Percentiles rank a stretch among this genome's conserved stretches.
phyloP scores from a whole-genome alignment of 176 grass and related monocot species.

The Paspalum vaginatum region DNA sequence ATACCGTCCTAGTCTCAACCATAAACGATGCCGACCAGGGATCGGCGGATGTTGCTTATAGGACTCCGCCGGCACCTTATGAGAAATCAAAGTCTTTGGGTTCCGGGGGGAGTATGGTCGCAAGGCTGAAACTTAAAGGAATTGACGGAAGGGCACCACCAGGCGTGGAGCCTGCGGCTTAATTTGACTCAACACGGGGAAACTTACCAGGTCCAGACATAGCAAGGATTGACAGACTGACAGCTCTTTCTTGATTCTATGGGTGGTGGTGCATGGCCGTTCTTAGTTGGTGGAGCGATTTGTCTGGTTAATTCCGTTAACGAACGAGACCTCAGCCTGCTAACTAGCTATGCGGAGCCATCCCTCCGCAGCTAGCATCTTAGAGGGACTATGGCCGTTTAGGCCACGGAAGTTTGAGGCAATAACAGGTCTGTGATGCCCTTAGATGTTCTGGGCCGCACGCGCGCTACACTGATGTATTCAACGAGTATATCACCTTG shows the following conservation, averaged over 20 bases:
- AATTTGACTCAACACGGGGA: constrained; percentile 50
- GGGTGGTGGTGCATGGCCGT: constrained; percentile 41
- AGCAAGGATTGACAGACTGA: constrained; percentile 59
- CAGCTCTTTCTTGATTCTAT: constrained; percentile 61
- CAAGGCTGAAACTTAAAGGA: constrained; percentile 71
- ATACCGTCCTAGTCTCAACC: constrained; percentile 71
- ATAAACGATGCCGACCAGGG: constrained; percentile 64
- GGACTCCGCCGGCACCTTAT: constrained; percentile 69
- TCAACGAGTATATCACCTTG: too few species aligned
- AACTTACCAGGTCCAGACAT: constrained; percentile 61
- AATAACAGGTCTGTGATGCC: constrained; percentile 79
- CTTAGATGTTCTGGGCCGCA: constrained; percentile 64
- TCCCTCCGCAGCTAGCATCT: constrained; percentile 67
- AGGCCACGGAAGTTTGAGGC: constrained; percentile 77
- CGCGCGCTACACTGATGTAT: too few species aligned
- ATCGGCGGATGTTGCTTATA: constrained; percentile 72
- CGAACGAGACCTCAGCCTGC: constrained; percentile 60
- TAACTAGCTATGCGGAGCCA: constrained; percentile 56
- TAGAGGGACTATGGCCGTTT: constrained; percentile 69
- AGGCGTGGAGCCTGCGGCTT: constrained; percentile 41
- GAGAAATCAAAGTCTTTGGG: constrained; percentile 21
- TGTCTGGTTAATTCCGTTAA: constrained; percentile 67
- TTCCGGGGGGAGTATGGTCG: not conserved
- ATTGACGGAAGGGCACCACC: constrained; percentile 55
- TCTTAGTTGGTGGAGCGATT: constrained; percentile 41